Base-by-base conservation (phyloP, 345 rosid species). In the Kandelia obovata region DNA sequence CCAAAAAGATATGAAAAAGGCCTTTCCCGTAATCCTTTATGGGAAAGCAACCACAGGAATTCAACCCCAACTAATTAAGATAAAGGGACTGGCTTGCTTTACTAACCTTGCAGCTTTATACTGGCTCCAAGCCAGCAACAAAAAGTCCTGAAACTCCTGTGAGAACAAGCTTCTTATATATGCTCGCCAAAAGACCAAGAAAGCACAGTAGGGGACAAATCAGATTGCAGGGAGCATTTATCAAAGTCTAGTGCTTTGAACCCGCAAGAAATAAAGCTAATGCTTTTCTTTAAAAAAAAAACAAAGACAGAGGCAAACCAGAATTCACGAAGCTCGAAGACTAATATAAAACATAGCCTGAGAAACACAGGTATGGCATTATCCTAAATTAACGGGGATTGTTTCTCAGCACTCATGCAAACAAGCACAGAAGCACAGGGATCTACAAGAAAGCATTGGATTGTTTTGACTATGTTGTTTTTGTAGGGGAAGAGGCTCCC, bases 161-260 rank as follows among this genome's bases (percentile, higher is more conserved):
- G 2, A n/a, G 49, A 61, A 66, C 30, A 30, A 58, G n/a, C 66
- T 65, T 52, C 61, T 75, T 73, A 46, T 67, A 77, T 65, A 71
- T 56, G 64, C 10, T 55, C 32, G 35, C 10, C 67, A 57, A 58
- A 32, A 37, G 58, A 53, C 30, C 64, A 34, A 35, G n/a, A 27
- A 17, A 74, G 69, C 67, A 66, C 21, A 68, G 39, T 23, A 1
- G 52, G 65, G 65, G 72, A 74, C 81, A 79, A 43, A 70, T 35
- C 26, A 71, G 74, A 73, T 63, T 71, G 62, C 65, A 73, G 25
- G 49, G 39, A 71, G 59, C 79, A 63, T 64, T 71, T 35, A 35
- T 68, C 79, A 60, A 71, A 65, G 31, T 72, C 83, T 83, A 58
- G 84, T 83, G 87, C 81, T 83, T 74, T 77, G 80, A 83, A 79